Evolutionary conservation across 2,329 filamentous ascomycete genomes (phyloP).

Genomic region (Arthrobotrys sphaeroides): DNA sequence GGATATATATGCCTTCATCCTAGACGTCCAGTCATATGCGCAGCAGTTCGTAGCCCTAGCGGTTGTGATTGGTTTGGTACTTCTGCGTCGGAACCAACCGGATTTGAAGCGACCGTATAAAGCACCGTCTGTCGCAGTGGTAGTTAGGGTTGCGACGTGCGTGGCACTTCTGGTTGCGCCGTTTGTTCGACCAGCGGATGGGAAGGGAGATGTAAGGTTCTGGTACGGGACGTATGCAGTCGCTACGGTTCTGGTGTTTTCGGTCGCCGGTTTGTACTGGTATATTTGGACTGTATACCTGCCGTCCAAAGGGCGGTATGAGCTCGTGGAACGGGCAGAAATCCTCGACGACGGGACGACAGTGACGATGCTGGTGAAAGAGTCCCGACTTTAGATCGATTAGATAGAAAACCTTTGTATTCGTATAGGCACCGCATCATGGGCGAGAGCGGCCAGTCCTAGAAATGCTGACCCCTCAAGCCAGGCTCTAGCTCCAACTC

Average conservation of each 20-base stretch:
- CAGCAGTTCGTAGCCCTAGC: constrained; percentile 42
- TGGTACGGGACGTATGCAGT: constrained; percentile 51
- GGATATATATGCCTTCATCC: constrained; percentile 76
- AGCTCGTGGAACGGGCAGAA: constrained; percentile 70
- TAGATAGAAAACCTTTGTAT: constrained; percentile 1
- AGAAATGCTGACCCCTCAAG: neutral
- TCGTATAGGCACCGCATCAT: neutral
- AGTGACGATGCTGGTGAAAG: constrained; percentile 68
- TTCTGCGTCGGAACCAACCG: constrained; percentile 65
- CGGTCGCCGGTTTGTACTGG: constrained; percentile 73
- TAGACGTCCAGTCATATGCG: constrained; percentile 69
- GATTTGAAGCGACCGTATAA: constrained; percentile 61
- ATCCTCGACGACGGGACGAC: constrained; percentile 73
- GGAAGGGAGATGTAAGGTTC: constrained; percentile 46
- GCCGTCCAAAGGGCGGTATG: constrained; percentile 70
- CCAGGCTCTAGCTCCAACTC: neutral
- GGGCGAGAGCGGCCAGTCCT: neutral
- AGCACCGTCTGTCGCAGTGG: constrained; percentile 64
- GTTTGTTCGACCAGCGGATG: constrained; percentile 30
- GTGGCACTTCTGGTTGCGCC: constrained; percentile 40
- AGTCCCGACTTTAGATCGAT: constrained; percentile 21
- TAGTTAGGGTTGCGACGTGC: constrained; percentile 58
- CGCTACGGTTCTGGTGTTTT: constrained; percentile 59
- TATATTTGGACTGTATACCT: constrained; percentile 72
- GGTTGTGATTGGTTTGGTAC: constrained; percentile 67